Conservation (phyloP, 148 eudicot species). For the Vaccinium vitisidaea region DNA sequence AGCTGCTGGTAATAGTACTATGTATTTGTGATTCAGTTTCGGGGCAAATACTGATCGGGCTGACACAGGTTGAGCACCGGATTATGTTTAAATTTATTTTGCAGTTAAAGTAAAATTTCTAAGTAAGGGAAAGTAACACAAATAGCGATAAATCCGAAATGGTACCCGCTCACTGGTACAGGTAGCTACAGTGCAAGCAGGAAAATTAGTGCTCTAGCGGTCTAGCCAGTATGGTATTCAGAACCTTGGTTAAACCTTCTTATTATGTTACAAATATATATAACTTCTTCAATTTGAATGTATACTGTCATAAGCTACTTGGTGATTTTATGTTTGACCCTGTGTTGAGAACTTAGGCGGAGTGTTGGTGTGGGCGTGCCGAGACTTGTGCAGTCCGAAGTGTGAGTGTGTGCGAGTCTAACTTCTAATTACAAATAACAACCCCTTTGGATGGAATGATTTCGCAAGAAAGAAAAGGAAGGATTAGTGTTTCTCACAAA, state of each 20-base stretch:
- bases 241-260: not conserved
- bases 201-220: too few relatives aligned
- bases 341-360: not conserved
- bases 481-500: not conserved
- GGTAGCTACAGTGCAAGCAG: too few relatives aligned
- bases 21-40: too few relatives aligned
- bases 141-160: too few relatives aligned
- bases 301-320: not conserved
- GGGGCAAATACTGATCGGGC: too few relatives aligned
- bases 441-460: not conserved
- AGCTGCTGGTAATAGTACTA: too few relatives aligned
- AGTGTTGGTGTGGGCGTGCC: not conserved
- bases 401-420: not conserved
- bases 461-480: not conserved
- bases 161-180: too few relatives aligned
- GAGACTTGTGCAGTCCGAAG: not conserved
- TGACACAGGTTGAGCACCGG: too few relatives aligned
- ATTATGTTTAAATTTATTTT: too few relatives aligned
- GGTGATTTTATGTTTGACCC: not conserved
- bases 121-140: too few relatives aligned
- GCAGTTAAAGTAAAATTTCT: too few relatives aligned
- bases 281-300: not conserved
- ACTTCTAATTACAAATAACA: not conserved
- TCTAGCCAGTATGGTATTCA: too few relatives aligned
- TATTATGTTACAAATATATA: not conserved